These are phyloP conservation scores for Zostera marina DNA, from an alignment of 116 monocot genomes.

Conservation along the genomic window DNA sequence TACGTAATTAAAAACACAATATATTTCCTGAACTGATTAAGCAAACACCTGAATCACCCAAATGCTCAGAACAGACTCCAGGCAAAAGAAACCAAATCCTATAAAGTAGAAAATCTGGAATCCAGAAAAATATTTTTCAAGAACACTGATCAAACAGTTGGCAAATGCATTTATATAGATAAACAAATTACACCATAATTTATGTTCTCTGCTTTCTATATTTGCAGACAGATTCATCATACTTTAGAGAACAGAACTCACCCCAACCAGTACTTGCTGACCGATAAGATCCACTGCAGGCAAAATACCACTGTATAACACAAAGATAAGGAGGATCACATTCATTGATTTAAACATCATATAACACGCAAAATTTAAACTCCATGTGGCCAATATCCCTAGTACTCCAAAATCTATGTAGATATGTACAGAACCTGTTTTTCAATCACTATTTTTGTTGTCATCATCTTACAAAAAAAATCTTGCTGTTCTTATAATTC, in stretches of 20 bases:
- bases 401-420: no score
- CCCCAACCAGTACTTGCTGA: constrained; percentile 43
- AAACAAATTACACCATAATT: no score
- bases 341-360: not conserved
- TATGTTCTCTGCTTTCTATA: no score
- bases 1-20: not conserved
- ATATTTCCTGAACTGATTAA: not conserved
- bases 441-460: no score
- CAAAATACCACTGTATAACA: constrained; percentile 53
- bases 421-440: no score
- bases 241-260: constrained; percentile 12
- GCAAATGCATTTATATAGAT: no score
- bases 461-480: no score
- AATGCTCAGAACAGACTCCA: constrained; percentile 14
- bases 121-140: not conserved
- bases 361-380: no score
- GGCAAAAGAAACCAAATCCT: constrained; percentile 12
- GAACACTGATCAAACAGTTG: no score
- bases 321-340: not conserved
- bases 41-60: constrained; percentile 17
- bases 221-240: no score
- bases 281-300: constrained; percentile 60
- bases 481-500: no score
- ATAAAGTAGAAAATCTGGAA: constrained; percentile 15
- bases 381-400: no score